phyloP scores from a whole-genome alignment of 2,329 filamentous ascomycete species.

The Ascochyta lentis region DNA sequence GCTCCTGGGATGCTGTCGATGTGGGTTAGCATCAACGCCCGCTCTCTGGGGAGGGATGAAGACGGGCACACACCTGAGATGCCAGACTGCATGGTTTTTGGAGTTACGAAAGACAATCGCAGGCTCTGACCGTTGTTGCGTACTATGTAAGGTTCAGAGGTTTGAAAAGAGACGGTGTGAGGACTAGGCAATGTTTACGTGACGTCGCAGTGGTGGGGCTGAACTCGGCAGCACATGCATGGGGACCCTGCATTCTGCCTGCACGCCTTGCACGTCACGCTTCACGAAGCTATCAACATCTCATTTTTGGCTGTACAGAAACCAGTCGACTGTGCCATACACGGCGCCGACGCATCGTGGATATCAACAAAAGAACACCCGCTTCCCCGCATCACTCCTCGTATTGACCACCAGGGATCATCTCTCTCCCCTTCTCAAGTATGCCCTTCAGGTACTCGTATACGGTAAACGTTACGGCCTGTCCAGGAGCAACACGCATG shows the following conservation, averaged over 20 bases:
- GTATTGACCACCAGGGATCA: constrained; percentile 55
- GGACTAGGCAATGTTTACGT: constrained; percentile 27
- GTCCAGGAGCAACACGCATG: constrained; percentile 95
- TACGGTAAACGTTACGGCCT: constrained; percentile 75
- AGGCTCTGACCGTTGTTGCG: not conserved
- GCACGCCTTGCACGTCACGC: not conserved
- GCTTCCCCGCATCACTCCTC: constrained; percentile 52
- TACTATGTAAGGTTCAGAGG: not conserved
- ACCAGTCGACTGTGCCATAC: constrained; percentile 12
- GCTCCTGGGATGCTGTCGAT: constrained; percentile 71
- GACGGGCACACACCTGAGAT: constrained; percentile 68
- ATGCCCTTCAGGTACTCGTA: constrained; percentile 60
- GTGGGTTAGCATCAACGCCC: constrained; percentile 20
- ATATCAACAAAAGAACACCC: constrained; percentile 20
- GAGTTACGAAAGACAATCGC: not conserved
- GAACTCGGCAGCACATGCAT: constrained; percentile 19
- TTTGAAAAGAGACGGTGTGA: not conserved
- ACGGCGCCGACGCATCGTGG: constrained; percentile 5
- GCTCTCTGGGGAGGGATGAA: not conserved
- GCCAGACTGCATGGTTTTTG: constrained; percentile 73
- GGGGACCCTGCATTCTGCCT: constrained; percentile 18
- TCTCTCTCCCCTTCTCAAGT: constrained; percentile 56
- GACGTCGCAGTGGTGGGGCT: constrained; percentile 34
- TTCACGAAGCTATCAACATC: not conserved
- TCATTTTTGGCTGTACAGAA: not conserved